Evolutionary conservation across 2,329 filamentous ascomycete species (phyloP).

Genomic region (Nannizzia gypsea): DNA sequence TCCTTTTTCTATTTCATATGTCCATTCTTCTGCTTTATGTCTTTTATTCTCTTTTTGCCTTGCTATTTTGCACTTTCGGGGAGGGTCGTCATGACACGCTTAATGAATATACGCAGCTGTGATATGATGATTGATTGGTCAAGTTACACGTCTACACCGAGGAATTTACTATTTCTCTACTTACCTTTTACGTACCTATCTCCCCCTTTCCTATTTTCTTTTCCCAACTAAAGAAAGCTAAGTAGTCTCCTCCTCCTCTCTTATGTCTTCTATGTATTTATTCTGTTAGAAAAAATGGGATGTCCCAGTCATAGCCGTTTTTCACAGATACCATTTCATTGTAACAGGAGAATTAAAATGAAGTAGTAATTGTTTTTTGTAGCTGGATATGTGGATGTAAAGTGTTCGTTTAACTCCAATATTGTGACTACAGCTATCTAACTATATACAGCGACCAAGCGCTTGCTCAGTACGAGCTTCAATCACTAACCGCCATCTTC

Average conservation of each 20-base stretch:
- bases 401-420: no score
- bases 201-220: not conserved
- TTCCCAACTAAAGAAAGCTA: not conserved
- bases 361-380: no score
- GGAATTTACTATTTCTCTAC: not conserved
- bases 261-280: not conserved
- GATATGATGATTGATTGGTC: not conserved
- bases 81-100: not conserved
- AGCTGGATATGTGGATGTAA: no score
- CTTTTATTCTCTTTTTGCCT: not conserved
- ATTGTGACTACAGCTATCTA: no score
- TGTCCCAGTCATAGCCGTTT: not conserved
- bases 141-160: not conserved
- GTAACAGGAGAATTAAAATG: no score
- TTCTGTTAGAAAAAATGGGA: not conserved
- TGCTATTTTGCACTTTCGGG: not conserved
- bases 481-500: slow-evolving; percentile 17
- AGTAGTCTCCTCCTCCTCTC: not conserved
- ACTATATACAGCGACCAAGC: no score
- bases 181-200: not conserved
- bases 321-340: slow-evolving; percentile 1
- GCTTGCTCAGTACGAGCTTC: no score
- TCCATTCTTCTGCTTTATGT: not conserved
- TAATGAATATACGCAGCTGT: slow-evolving; percentile 1
- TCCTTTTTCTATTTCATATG: not conserved